Base-by-base conservation (phyloP, 176 grass and related monocot species). In the Canna indica region DNA sequence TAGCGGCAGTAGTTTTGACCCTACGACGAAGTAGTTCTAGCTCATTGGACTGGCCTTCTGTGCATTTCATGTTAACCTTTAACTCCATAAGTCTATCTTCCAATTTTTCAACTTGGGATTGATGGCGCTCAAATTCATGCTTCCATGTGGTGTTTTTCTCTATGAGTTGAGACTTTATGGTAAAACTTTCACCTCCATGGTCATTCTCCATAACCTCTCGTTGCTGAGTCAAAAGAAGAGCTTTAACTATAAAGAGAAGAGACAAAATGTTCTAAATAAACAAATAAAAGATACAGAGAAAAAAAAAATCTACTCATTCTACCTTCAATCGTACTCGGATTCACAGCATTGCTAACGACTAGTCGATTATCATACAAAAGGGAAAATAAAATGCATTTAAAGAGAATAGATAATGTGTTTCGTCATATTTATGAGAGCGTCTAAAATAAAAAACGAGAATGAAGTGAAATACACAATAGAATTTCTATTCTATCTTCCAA, bases 1-100 rank as follows among this genome's bases (percentile, higher is more conserved):
- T 67, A 54, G 85, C 78, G 60, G 88, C 85, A 62, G 88, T 91
- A 75, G 92, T 85, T 79, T 86, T 89, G 56, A 96, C 83, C 72
- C 86, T 66, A 61, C 77, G 79, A 71, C 82, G 80, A 6, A 96
- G 86, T 64, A 81, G 72, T 72, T 89, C 83, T 9, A 90, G 76
- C 67, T 96, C 88, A 35, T 67, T 75, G 15, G 83, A 80, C 26
- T 75, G 74, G 27, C 75, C 81, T 20, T 88, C 81, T 52, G 81
- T 79, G 45, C 54, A 82, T 75, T 48, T 64, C 58, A 85, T 70
- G 54, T 78, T 76, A 30, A 67, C 84, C 70, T 91, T 87, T 10
- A 80, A 78, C 69, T 85, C 84, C 72, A 69, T 62, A 22, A 96
- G 79, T 57, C 87, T 74, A 39, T 88, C 79, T 15, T 81, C 81